Evolutionary conservation across 208 protist genomes (phyloP).

Genomic region (Crithidia fasciculata): DNA sequence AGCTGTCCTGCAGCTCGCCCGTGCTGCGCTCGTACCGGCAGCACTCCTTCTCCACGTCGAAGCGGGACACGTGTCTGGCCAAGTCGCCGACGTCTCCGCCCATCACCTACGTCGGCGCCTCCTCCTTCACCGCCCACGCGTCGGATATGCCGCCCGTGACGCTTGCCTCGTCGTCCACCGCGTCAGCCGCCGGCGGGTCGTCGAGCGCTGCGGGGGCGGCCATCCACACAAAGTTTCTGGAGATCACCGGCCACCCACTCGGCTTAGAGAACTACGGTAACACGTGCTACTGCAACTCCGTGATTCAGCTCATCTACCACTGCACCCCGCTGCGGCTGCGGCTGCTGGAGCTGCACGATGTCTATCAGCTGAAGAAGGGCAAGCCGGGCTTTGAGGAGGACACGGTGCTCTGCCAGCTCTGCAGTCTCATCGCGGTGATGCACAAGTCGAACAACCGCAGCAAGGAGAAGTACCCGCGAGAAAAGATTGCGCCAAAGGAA

Average conservation of each 20-base stretch:
- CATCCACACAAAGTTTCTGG: slow-evolving; percentile 72
- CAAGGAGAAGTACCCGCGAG: slow-evolving; percentile 40
- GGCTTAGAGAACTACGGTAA: slow-evolving; percentile 92
- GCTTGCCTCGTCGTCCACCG: slow-evolving; percentile 3
- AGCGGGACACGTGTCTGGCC: slow-evolving; percentile 12
- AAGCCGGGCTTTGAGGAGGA: slow-evolving; percentile 63
- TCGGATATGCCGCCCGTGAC: slow-evolving; percentile 2
- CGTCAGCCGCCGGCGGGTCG: neutral
- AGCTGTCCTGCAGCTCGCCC: slow-evolving; percentile 47
- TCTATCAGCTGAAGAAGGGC: slow-evolving; percentile 59
- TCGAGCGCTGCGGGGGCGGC: neutral
- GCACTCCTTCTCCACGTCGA: slow-evolving; percentile 52
- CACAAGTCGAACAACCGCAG: slow-evolving; percentile 83
- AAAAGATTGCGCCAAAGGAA: slow-evolving; percentile 45
- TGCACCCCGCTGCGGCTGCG: slow-evolving; percentile 84
- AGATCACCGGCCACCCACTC: slow-evolving; percentile 75
- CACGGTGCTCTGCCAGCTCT: slow-evolving; percentile 69
- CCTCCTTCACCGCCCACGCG: slow-evolving; percentile 12
- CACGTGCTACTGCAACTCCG: slow-evolving; percentile 92
- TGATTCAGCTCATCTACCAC: slow-evolving; percentile 91
- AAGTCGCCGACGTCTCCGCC: slow-evolving; percentile 34
- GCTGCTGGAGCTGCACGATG: slow-evolving; percentile 75
- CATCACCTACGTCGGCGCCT: slow-evolving; percentile 14
- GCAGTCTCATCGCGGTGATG: slow-evolving; percentile 80
- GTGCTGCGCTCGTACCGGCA: slow-evolving; percentile 74